Evolutionary conservation across 1,139 yeast genomes (phyloP).

Genomic region (Ogataea hybrid): DNA sequence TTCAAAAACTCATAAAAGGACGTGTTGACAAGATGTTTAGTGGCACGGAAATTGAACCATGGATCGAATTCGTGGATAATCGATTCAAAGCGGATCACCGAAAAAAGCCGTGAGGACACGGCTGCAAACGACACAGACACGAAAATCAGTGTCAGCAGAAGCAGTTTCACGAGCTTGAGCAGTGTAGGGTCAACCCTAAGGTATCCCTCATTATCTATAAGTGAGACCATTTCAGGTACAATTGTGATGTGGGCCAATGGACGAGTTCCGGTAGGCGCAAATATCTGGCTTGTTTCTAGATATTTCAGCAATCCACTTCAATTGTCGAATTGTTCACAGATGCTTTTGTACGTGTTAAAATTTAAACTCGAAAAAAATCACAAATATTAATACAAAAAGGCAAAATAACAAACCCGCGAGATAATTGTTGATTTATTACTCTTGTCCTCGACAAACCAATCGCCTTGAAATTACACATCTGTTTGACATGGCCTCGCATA

Average conservation of each 20-base stretch:
- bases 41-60: constrained; percentile 97
- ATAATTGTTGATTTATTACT: background rate
- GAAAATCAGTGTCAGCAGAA: constrained; percentile 31
- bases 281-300: background rate
- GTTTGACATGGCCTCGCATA: constrained; percentile 22
- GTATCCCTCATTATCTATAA: constrained; percentile 30
- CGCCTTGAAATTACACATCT: background rate
- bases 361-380: background rate
- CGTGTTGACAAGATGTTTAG: constrained; percentile 80
- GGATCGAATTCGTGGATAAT: constrained; percentile 99
- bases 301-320: background rate
- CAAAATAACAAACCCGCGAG: background rate
- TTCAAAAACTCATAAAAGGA: constrained; percentile 89
- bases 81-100: constrained; percentile 85
- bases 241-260: background rate
- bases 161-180: constrained; percentile 22
- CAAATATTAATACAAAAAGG: background rate
- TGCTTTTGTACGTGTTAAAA: constrained; percentile 10
- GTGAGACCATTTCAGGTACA: constrained; percentile 16
- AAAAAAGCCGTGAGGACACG: constrained; percentile 76
- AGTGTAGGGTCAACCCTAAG: constrained; percentile 24
- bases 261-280: background rate
- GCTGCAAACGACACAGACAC: constrained; percentile 58
- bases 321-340: constrained; percentile 4
- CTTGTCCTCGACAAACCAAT: background rate